A percentile compares a stretch with the other conserved stretches of the same genome.
Evolutionary conservation across 306 rosid species (phyloP).

Genomic region (Lathyrus aphaca): DNA sequence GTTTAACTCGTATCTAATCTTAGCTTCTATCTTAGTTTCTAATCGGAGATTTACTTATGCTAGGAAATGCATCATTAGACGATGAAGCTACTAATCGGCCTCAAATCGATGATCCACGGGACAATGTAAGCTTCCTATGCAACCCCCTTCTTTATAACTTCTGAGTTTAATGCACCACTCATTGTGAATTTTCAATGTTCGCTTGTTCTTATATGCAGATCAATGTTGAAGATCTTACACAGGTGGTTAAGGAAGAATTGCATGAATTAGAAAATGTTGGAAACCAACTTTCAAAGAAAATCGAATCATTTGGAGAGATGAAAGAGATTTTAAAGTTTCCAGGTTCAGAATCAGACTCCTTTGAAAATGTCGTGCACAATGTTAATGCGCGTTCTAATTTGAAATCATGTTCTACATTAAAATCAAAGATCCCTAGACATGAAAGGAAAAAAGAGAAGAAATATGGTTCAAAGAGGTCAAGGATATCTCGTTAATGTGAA

Average conservation of each 20-base stretch:
- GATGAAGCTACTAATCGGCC: conserved; percentile 36
- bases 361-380: no score
- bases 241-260: no score
- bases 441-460: conserved; percentile 56
- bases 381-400: not conserved
- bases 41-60: conserved; percentile 43
- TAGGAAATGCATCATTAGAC: conserved; percentile 45
- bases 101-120: conserved; percentile 27
- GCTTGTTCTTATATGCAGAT: no score
- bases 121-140: conserved; percentile 52
- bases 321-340: conserved; percentile 37
- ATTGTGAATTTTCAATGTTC: no score
- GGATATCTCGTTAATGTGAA: not conserved
- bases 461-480: conserved; percentile 36
- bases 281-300: conserved; percentile 44
- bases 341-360: not conserved
- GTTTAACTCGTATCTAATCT: conserved; percentile 43
- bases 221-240: no score
- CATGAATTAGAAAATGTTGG: conserved; percentile 43
- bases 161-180: conserved; percentile 8
- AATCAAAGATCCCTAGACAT: no score
- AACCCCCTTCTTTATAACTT: not conserved
- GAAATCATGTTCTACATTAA: conserved; percentile 40
- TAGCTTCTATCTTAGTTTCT: conserved; percentile 41
- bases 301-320: conserved; percentile 42